Evolutionary conservation across 345 rosid genomes (phyloP).

Genomic region (Arabis hirsuta): DNA sequence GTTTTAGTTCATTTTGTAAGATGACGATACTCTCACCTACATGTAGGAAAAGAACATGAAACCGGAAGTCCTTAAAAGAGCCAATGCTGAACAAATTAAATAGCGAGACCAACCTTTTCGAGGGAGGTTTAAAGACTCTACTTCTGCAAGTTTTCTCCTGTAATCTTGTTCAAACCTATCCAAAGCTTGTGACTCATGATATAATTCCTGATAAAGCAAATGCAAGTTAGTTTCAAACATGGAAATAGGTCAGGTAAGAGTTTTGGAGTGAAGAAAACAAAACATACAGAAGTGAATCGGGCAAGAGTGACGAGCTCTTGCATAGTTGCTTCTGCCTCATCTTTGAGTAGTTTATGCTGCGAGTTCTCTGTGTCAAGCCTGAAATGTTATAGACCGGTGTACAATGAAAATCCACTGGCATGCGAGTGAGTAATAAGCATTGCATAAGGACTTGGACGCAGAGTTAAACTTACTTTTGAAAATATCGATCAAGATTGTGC

Average conservation of each 20-base stretch:
- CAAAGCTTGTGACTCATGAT: slow-evolving; percentile 68
- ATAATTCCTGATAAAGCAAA: slow-evolving; percentile 59
- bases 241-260: slow-evolving; percentile 4
- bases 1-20: slow-evolving; percentile 72
- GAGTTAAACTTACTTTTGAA: slow-evolving; percentile 59
- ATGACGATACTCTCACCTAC: slow-evolving; percentile 69
- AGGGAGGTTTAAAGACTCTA: slow-evolving; percentile 55
- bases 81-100: neutral
- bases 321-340: slow-evolving; percentile 70
- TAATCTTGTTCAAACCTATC: slow-evolving; percentile 74
- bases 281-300: slow-evolving; percentile 82
- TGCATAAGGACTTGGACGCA: slow-evolving; percentile 8
- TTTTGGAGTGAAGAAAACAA: slow-evolving; percentile 12
- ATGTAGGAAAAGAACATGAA: slow-evolving; percentile 26
- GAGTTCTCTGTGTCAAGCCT: slow-evolving; percentile 68
- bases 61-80: neutral
- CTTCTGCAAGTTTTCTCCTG: slow-evolving; percentile 58
- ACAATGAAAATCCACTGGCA: slow-evolving; percentile 42
- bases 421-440: slow-evolving; percentile 4
- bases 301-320: slow-evolving; percentile 72
- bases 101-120: slow-evolving; percentile 53
- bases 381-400: slow-evolving; percentile 41
- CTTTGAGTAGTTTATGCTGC: slow-evolving; percentile 45
- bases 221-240: slow-evolving; percentile 22
- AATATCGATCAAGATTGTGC: slow-evolving; percentile 80